Conservation (phyloP, 2,329 filamentous ascomycete species). For the Cladorrhinum sp. region DNA sequence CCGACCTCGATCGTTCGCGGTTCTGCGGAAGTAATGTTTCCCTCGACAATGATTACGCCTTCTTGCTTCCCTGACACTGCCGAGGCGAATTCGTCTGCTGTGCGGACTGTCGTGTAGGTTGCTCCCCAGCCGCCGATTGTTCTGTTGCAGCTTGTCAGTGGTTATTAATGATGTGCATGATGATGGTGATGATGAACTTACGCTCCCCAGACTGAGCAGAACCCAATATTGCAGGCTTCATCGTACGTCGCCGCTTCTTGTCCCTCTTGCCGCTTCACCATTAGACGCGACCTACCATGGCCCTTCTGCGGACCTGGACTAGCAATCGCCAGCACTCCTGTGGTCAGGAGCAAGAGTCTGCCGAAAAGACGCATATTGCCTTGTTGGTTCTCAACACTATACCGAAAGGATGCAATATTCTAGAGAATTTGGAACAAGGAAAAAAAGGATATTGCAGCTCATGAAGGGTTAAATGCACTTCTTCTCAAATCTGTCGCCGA, state of each 20-base stretch:
- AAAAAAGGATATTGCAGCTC: neutral
- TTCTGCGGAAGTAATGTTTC: constrained; percentile 39
- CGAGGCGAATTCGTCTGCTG: constrained; percentile 44
- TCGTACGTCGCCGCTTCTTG: constrained; percentile 13
- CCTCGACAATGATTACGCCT: constrained; percentile 44
- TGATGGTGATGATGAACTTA: neutral
- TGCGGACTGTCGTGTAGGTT: constrained; percentile 45
- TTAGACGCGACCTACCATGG: neutral
- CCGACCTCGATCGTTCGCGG: constrained; percentile 39
- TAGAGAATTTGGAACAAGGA: neutral
- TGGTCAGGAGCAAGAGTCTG: neutral
- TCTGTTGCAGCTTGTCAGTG: neutral
- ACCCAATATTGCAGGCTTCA: constrained; percentile 19
- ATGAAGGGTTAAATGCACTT: neutral
- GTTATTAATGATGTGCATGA: neutral
- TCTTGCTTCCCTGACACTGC: constrained; percentile 45
- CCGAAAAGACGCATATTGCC: neutral
- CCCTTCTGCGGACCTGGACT: neutral
- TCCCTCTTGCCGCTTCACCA: neutral
- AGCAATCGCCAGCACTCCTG: neutral
- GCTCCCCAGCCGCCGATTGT: constrained; percentile 19
- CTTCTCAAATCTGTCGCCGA: neutral
- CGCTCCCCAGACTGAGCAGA: constrained; percentile 16
- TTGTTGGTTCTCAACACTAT: neutral
- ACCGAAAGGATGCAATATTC: neutral